Conservation (phyloP, 495 filamentous ascomycete species). For the Penicillium dipodomyicola region DNA sequence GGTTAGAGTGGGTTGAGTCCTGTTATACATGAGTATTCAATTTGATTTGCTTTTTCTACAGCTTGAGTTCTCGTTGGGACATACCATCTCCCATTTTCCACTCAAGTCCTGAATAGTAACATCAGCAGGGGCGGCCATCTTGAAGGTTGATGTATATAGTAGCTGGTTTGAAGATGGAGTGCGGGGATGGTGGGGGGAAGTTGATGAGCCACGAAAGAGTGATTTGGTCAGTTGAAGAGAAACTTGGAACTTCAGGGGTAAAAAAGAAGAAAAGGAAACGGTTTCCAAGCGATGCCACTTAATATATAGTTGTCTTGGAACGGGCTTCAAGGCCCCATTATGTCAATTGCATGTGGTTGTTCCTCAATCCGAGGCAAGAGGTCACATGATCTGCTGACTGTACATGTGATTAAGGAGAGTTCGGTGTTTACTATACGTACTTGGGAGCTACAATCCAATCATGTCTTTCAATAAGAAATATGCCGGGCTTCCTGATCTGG, state of each 20-base stretch:
- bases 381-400: constrained; percentile 24
- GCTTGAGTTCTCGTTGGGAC: constrained; percentile 14
- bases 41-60: not conserved
- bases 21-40: constrained; percentile 31
- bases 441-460: constrained; percentile 13
- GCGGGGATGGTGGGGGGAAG: constrained; percentile 17
- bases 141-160: constrained; percentile 27
- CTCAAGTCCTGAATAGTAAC: constrained; percentile 70
- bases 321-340: not conserved
- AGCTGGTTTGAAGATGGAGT: constrained; percentile 10
- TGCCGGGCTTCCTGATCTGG: constrained; percentile 78
- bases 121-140: constrained; percentile 78
- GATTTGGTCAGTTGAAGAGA: not conserved
- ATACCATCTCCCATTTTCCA: constrained; percentile 78
- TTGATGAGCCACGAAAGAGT: not conserved
- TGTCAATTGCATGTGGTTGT: constrained; percentile 13
- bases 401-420: constrained; percentile 1
- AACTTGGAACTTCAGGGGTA: not conserved
- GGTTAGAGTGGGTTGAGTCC: constrained; percentile 78
- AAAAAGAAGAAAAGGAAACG: not conserved
- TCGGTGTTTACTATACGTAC: constrained; percentile 9
- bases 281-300: not conserved
- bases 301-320: constrained; percentile 1
- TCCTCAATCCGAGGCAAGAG: constrained; percentile 24
- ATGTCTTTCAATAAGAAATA: constrained; percentile 70